Evolutionary conservation across 129 eudicot genomes (phyloP).

Genomic region (Artemisia annua): DNA sequence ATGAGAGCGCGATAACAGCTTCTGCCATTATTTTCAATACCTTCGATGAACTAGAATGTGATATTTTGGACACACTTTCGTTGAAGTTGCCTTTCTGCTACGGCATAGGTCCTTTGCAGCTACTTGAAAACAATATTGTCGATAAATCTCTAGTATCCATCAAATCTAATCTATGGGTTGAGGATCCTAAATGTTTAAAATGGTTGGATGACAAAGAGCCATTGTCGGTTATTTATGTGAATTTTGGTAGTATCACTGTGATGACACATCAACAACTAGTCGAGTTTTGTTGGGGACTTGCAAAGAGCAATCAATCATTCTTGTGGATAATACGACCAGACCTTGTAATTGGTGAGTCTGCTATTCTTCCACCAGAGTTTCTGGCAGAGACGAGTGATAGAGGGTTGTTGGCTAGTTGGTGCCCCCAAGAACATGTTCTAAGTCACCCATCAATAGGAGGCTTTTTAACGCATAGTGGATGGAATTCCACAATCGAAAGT

Average conservation of each 20-base stretch:
- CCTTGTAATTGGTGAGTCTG: conserved; percentile 31
- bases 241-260: conserved; percentile 47
- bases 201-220: conserved; percentile 41
- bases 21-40: conserved; percentile 35
- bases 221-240: conserved; percentile 46
- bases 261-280: conserved; percentile 34
- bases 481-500: conserved; percentile 38
- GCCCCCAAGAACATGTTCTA: conserved; percentile 44
- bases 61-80: conserved; percentile 25
- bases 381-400: conserved; percentile 17
- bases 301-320: conserved; percentile 28
- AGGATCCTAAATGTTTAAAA: conserved; percentile 35
- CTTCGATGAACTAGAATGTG: conserved; percentile 26
- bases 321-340: conserved; percentile 39
- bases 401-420: conserved; percentile 37
- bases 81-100: conserved; percentile 29
- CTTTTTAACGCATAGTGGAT: conserved; percentile 37
- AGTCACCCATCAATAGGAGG: conserved; percentile 31
- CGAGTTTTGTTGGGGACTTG: conserved; percentile 46
- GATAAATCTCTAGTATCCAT: conserved; percentile 22
- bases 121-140: conserved; percentile 23
- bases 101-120: conserved; percentile 40
- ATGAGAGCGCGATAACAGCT: conserved; percentile 28
- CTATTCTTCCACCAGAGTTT: conserved; percentile 27
- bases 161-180: conserved; percentile 48